Percentiles rank a stretch among this genome's conserved stretches.
These are phyloP conservation scores for Tremella yokohamensis DNA, from an alignment of 768 basidiomycete species.

Conservation along the genomic window DNA sequence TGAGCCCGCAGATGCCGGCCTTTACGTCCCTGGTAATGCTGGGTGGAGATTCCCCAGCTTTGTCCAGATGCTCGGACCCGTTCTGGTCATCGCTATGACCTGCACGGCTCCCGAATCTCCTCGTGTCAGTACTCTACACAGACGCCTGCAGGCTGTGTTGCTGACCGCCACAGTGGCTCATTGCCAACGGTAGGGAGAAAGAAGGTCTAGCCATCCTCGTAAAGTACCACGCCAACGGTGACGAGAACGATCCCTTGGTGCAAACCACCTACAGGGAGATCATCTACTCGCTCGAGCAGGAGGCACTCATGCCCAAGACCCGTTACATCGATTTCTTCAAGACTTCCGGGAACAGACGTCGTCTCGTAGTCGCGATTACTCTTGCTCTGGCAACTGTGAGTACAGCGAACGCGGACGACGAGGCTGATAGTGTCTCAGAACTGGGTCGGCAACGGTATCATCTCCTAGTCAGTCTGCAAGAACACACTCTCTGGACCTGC, in stretches of 20 bases:
- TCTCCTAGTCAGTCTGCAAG: no score
- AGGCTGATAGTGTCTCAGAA: no score
- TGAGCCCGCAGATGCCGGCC: no score
- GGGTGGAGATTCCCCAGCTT: constrained; percentile 14
- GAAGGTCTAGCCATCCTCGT: constrained; percentile 38
- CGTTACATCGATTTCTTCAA: constrained; percentile 36
- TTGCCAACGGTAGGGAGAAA: constrained; percentile 31
- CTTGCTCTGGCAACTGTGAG: constrained; percentile 72
- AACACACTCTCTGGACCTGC: no score
- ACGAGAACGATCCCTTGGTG: constrained; percentile 40
- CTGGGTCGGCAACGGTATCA: no score
- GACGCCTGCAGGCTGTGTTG: no score
- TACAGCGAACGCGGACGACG: constrained; percentile 55
- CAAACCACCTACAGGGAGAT: constrained; percentile 39
- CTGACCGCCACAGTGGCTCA: constrained; percentile 53
- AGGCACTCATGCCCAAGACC: constrained; percentile 13
- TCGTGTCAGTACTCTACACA: no score
- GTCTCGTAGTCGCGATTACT: constrained; percentile 64
- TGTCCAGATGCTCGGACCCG: not conserved
- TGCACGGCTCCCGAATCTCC: constrained; percentile 23
- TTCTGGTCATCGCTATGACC: constrained; percentile 7
- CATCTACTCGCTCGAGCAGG: constrained; percentile 27
- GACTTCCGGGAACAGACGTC: constrained; percentile 67
- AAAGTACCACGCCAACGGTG: constrained; percentile 43
- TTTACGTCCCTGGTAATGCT: no score